Evolutionary conservation across 441 rosid species (phyloP).

Genomic region (Syzygium malaccense): DNA sequence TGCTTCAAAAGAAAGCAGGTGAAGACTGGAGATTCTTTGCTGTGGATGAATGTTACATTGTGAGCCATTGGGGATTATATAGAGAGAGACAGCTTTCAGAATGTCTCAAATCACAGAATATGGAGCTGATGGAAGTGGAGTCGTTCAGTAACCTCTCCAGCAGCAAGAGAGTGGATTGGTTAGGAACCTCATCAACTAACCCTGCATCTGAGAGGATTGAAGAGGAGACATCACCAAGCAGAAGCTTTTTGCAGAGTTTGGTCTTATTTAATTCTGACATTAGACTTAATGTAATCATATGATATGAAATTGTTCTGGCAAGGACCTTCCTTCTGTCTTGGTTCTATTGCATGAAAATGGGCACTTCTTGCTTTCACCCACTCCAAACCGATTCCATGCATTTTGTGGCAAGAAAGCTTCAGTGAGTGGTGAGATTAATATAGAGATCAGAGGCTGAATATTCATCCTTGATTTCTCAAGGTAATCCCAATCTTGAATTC

Average conservation of each 20-base stretch:
- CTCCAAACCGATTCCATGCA: not conserved
- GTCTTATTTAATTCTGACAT: not conserved
- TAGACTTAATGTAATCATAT: not conserved
- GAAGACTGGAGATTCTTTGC: not conserved
- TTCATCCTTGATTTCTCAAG: not conserved
- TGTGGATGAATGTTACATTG: not conserved
- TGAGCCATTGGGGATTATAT: not conserved
- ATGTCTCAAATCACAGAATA: not conserved
- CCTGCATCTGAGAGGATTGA: not conserved
- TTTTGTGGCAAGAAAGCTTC: not conserved
- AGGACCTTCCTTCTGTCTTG: not conserved
- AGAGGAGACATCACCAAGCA: not conserved
- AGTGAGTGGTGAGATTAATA: not conserved
- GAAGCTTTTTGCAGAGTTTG: not conserved
- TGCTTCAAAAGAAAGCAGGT: too few relatives aligned
- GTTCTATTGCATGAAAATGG: not conserved
- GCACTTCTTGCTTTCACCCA: not conserved
- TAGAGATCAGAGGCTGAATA: not conserved
- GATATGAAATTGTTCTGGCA: not conserved
- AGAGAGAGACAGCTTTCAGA: not conserved
- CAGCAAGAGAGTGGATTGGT: not conserved
- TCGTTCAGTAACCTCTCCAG: not conserved
- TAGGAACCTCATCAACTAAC: not conserved
- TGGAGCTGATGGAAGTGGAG: conserved; percentile 1
- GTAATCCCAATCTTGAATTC: not conserved